Percentiles rank a stretch among this genome's conserved stretches.
These are phyloP conservation scores for Austroboletus festivus DNA, from an alignment of 768 basidiomycete species.

Conservation along the genomic window DNA sequence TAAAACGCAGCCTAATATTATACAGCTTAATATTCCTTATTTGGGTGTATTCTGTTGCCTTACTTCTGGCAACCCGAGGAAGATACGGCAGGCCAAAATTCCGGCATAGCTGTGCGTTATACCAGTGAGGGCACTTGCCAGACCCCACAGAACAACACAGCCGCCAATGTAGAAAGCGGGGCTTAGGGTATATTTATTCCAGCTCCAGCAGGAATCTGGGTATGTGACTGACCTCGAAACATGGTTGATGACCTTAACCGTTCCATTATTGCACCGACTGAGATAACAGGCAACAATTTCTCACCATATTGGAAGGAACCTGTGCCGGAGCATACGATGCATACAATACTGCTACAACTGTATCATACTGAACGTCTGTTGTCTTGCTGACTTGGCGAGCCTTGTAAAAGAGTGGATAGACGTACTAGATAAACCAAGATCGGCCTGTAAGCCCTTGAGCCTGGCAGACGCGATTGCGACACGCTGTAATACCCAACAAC, in stretches of 20 bases:
- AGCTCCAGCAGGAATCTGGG: background rate
- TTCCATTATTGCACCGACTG: background rate
- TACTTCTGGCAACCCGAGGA: constrained; percentile 64
- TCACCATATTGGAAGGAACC: constrained; percentile 24
- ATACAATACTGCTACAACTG: constrained; percentile 53
- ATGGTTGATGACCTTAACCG: constrained; percentile 48
- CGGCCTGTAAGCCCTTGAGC: constrained; percentile 48
- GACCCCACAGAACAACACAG: constrained; percentile 61
- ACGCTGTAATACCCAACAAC: constrained; percentile 32
- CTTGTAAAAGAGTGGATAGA: background rate
- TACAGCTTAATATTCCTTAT: no score
- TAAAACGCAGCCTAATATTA: no score
- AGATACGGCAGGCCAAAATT: constrained; percentile 54
- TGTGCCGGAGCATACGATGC: constrained; percentile 66
- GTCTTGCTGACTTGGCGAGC: background rate
- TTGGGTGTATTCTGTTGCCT: no score
- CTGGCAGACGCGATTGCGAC: constrained; percentile 49
- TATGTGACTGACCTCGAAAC: constrained; percentile 40
- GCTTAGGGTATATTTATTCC: no score
- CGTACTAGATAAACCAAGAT: constrained; percentile 44
- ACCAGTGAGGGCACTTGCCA: constrained; percentile 61
- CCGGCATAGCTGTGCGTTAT: constrained; percentile 56
- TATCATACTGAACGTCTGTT: constrained; percentile 53
- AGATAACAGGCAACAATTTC: background rate
- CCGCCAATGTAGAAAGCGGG: constrained; percentile 57